These are phyloP conservation scores for Apophysomyces trapeziformis DNA, from an alignment of 371 early-diverging fungal species.

Conservation along the genomic window DNA sequence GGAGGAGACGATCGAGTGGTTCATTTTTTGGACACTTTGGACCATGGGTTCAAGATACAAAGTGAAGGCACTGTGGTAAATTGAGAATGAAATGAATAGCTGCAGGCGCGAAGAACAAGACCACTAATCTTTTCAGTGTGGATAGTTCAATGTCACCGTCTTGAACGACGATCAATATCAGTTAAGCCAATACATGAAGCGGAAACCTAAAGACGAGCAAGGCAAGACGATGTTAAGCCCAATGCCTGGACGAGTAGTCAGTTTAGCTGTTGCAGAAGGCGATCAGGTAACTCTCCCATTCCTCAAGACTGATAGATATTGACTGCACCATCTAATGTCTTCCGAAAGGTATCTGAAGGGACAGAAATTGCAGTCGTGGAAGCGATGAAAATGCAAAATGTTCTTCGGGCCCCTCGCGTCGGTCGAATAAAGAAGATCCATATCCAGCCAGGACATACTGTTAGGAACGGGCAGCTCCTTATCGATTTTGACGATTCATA, in stretches of 20 bases:
- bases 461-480: slow-evolving; percentile 86
- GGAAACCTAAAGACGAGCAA: slow-evolving; percentile 72
- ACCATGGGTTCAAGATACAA: slow-evolving; percentile 82
- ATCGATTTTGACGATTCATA: slow-evolving; percentile 72
- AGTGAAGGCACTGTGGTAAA: slow-evolving; percentile 82
- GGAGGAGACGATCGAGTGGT: slow-evolving; percentile 53
- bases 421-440: slow-evolving; percentile 83
- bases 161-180: slow-evolving; percentile 65
- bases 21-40: slow-evolving; percentile 81
- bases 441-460: slow-evolving; percentile 76
- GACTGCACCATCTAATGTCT: background rate
- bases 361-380: slow-evolving; percentile 89
- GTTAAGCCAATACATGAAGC: slow-evolving; percentile 75
- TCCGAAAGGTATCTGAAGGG: slow-evolving; percentile 73
- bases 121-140: no score
- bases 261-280: slow-evolving; percentile 82
- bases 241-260: slow-evolving; percentile 94
- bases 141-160: slow-evolving; percentile 73
- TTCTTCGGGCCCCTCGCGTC: slow-evolving; percentile 77
- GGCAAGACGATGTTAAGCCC: slow-evolving; percentile 81
- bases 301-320: background rate
- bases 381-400: slow-evolving; percentile 99
- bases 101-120: background rate
- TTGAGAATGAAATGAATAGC: background rate
- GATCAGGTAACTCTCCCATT: slow-evolving; percentile 56